phyloP scores from a whole-genome alignment of 805 yeast genomes.

The Wickerhamiella australiensis region DNA sequence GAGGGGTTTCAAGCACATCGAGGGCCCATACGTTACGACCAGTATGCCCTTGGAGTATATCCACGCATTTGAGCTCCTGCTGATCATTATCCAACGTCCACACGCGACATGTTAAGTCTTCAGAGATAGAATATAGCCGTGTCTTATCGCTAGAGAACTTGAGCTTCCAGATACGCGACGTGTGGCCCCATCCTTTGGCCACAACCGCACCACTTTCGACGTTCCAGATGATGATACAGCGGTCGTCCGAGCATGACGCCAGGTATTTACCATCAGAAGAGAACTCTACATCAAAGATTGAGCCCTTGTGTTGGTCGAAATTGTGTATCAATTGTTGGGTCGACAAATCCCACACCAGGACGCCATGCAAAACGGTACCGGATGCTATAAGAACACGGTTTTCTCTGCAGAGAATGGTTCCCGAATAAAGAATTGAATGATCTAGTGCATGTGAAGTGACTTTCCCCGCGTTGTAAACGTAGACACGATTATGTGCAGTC shows the following conservation, averaged over 20 bases:
- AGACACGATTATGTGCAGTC: slow-evolving; percentile 69
- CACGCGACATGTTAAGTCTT: slow-evolving; percentile 71
- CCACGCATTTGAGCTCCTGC: slow-evolving; percentile 31
- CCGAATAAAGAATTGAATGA: slow-evolving; percentile 79
- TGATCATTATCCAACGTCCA: slow-evolving; percentile 40
- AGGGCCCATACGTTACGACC: slow-evolving; percentile 76
- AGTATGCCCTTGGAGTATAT: slow-evolving; percentile 54
- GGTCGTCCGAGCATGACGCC: slow-evolving; percentile 84
- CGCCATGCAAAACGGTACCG: slow-evolving; percentile 89
- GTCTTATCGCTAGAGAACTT: slow-evolving; percentile 36
- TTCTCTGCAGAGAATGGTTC: slow-evolving; percentile 43
- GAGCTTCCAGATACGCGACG: slow-evolving; percentile 84
- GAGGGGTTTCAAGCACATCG: neutral
- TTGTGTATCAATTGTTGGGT: slow-evolving; percentile 37
- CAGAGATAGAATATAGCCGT: slow-evolving; percentile 56
- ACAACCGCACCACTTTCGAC: slow-evolving; percentile 43
- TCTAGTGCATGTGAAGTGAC: slow-evolving; percentile 31
- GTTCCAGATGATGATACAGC: slow-evolving; percentile 73
- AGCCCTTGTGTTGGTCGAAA: slow-evolving; percentile 74
- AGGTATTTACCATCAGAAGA: slow-evolving; percentile 44
- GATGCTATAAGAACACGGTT: slow-evolving; percentile 52
- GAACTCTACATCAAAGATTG: slow-evolving; percentile 69
- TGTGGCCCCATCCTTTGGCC: slow-evolving; percentile 93
- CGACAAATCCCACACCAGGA: slow-evolving; percentile 53
- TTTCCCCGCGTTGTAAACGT: slow-evolving; percentile 21